phyloP scores from a whole-genome alignment of 2,329 filamentous ascomycete genomes.

The Exophiala bonariae region DNA sequence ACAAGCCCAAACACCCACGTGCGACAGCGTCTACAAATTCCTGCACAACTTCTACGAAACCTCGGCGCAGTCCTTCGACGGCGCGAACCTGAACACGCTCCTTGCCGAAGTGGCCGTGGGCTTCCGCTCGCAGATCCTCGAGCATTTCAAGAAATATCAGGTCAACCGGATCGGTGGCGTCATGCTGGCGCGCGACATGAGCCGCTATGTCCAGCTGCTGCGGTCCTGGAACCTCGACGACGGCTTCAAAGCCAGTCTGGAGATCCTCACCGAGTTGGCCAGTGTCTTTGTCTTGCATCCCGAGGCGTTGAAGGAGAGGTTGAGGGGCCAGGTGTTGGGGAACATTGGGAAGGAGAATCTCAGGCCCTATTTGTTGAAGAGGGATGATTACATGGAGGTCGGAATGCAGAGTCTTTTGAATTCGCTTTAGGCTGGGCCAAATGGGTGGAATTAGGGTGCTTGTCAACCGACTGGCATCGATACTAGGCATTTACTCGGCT shows the following conservation, averaged over 20 bases:
- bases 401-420: slow-evolving; percentile 82
- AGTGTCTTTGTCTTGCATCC: slow-evolving; percentile 92
- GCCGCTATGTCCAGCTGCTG: slow-evolving; percentile 84
- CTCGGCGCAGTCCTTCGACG: slow-evolving; percentile 70
- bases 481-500: neutral
- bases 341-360: slow-evolving; percentile 64
- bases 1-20: slow-evolving; percentile 82
- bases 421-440: slow-evolving; percentile 47
- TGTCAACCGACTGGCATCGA: neutral
- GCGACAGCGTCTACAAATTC: slow-evolving; percentile 77
- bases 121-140: slow-evolving; percentile 75
- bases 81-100: slow-evolving; percentile 79
- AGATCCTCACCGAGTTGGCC: slow-evolving; percentile 88
- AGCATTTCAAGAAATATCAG: slow-evolving; percentile 91
- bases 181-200: slow-evolving; percentile 95
- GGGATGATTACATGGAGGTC: slow-evolving; percentile 78
- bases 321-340: slow-evolving; percentile 33
- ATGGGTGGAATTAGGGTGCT: neutral
- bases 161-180: slow-evolving; percentile 91
- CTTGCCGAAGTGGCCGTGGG: slow-evolving; percentile 80
- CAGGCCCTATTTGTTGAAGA: slow-evolving; percentile 77
- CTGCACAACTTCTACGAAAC: slow-evolving; percentile 66
- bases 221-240: slow-evolving; percentile 76
- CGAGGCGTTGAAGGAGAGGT: slow-evolving; percentile 70
- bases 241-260: slow-evolving; percentile 69